Conservation (phyloP, 2,329 filamentous ascomycete genomes). For the Xylaria sp. region DNA sequence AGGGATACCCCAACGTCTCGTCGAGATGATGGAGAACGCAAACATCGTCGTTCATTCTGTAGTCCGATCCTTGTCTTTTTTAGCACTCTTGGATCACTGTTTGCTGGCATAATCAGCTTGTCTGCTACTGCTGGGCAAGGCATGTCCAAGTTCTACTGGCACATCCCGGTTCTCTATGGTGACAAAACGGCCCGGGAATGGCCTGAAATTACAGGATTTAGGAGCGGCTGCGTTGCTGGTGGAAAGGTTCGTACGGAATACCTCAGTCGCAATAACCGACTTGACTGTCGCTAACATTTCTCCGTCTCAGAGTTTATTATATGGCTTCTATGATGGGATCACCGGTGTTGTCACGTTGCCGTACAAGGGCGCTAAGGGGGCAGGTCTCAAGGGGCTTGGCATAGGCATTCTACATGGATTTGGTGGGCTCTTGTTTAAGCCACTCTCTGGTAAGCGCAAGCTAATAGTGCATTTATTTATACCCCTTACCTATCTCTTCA, state of each 20-base stretch:
- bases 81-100: slow-evolving; percentile 15
- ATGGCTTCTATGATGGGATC: slow-evolving; percentile 30
- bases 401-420: slow-evolving; percentile 27
- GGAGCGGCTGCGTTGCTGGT: slow-evolving; percentile 25
- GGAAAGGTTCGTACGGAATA: slow-evolving; percentile 16
- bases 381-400: slow-evolving; percentile 22
- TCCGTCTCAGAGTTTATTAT: slow-evolving; percentile 6
- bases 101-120: slow-evolving; percentile 21
- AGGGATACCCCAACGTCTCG: neutral
- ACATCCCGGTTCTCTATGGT: slow-evolving; percentile 28
- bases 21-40: neutral
- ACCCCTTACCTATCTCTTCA: neutral
- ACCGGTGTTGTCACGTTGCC: slow-evolving; percentile 20
- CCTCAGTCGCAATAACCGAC: neutral
- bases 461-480: neutral
- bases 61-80: slow-evolving; percentile 16
- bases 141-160: slow-evolving; percentile 30
- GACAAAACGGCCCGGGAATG: slow-evolving; percentile 27
- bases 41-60: slow-evolving; percentile 9
- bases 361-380: slow-evolving; percentile 22
- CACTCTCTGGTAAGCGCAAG: slow-evolving; percentile 14
- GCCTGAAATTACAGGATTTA: slow-evolving; percentile 26
- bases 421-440: slow-evolving; percentile 22
- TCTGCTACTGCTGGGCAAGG: slow-evolving; percentile 23
- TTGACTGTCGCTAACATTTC: neutral